Evolutionary conservation across 1,284 basidiomycete species (phyloP).

Genomic region (Melanopsichium pennsylvanicum): DNA sequence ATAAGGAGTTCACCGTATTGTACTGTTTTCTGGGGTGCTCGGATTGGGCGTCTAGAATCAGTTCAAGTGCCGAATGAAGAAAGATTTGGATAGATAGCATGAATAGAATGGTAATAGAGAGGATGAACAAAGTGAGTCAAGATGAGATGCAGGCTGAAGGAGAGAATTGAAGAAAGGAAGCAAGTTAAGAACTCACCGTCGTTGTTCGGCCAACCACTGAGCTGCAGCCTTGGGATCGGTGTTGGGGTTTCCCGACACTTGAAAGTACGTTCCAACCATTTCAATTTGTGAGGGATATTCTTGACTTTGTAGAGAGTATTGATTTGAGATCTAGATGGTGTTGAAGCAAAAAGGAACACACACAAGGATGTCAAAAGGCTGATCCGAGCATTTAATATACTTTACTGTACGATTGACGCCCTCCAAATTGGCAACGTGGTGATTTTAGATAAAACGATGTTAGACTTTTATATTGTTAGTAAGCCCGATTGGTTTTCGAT

Average conservation of each 20-base stretch:
- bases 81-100: too few relatives aligned
- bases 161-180: too few relatives aligned
- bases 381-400: too few relatives aligned
- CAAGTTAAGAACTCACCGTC: slow-evolving; percentile 46
- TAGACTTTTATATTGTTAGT: not conserved
- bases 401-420: too few relatives aligned
- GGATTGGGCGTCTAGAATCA: slow-evolving; percentile 47
- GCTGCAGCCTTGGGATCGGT: slow-evolving; percentile 41
- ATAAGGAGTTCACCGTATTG: slow-evolving; percentile 74
- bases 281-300: too few relatives aligned
- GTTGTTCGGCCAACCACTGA: slow-evolving; percentile 51
- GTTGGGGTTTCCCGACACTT: slow-evolving; percentile 26
- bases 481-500: not conserved
- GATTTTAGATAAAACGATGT: too few relatives aligned
- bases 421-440: too few relatives aligned
- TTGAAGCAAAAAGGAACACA: not conserved
- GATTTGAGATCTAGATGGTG: slow-evolving; percentile 18
- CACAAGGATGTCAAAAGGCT: too few relatives aligned
- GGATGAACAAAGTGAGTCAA: too few relatives aligned
- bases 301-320: too few relatives aligned
- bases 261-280: slow-evolving; percentile 14
- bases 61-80: not conserved
- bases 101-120: too few relatives aligned
- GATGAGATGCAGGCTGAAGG: not conserved
- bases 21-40: slow-evolving; percentile 77